Conservation (phyloP, 2,329 filamentous ascomycete genomes). For the Botrytis sinoallii region DNA sequence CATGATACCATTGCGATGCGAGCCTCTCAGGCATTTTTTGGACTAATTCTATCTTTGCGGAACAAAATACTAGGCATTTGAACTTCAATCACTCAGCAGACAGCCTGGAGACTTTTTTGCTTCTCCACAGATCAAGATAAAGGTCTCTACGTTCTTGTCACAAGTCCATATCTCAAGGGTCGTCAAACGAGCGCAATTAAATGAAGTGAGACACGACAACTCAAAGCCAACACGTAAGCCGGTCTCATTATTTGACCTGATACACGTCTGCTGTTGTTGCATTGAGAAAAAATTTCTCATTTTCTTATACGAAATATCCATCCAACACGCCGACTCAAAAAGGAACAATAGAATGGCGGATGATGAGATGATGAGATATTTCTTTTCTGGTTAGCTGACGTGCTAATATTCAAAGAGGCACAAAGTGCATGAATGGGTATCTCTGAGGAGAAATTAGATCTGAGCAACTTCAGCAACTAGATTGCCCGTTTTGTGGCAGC, state of each 20-base stretch:
- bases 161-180: background rate
- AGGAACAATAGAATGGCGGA: background rate
- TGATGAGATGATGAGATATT: background rate
- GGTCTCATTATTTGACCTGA: too few species aligned
- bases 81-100: background rate
- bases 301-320: too few species aligned
- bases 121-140: background rate
- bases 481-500: too few species aligned
- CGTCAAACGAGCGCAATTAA: accelerated
- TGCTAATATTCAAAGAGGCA: too few species aligned
- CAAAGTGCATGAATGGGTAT: background rate
- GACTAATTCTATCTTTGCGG: accelerated
- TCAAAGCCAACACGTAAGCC: background rate
- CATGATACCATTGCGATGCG: too few species aligned
- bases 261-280: too few species aligned
- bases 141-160: accelerated
- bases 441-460: too few species aligned
- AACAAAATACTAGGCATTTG: background rate
- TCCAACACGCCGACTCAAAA: accelerated
- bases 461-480: background rate
- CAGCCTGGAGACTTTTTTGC: too few species aligned
- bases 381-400: background rate
- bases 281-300: too few species aligned
- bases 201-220: background rate
- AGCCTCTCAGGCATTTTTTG: background rate